phyloP scores from a whole-genome alignment of 495 filamentous ascomycete genomes.

The Penicillium argentinense region DNA sequence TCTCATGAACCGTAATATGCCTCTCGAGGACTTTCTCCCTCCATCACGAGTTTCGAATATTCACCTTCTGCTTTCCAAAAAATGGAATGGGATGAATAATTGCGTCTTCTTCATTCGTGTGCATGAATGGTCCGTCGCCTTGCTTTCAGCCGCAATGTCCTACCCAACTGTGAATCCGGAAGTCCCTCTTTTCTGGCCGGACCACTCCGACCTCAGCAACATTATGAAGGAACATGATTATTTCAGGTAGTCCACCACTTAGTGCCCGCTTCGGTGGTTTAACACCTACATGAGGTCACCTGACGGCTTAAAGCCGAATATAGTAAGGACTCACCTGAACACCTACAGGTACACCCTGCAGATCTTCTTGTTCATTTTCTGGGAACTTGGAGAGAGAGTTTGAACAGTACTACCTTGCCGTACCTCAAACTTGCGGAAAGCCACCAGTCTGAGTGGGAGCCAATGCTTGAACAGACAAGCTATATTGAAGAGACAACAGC shows the following conservation, averaged over 20 bases:
- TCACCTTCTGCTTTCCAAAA: conserved; percentile 47
- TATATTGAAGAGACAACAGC: neutral
- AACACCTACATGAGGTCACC: conserved; percentile 8
- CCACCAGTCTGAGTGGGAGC: neutral
- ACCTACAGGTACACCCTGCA: conserved; percentile 4
- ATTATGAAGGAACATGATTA: conserved; percentile 32
- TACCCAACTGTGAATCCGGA: conserved; percentile 44
- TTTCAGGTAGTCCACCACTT: conserved; percentile 2
- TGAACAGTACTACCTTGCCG: neutral
- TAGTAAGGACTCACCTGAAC: neutral
- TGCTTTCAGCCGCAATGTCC: conserved; percentile 45
- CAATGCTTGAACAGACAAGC: neutral
- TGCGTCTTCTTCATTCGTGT: conserved; percentile 54
- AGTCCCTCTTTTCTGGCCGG: conserved; percentile 30
- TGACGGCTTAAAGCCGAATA: conserved; percentile 1
- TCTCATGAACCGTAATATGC: conserved; percentile 52
- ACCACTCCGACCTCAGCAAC: conserved; percentile 36
- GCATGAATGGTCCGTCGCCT: conserved; percentile 46
- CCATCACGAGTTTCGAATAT: conserved; percentile 43
- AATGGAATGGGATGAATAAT: conserved; percentile 58
- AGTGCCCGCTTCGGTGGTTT: conserved; percentile 11
- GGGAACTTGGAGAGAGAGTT: neutral
- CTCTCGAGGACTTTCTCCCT: conserved; percentile 52
- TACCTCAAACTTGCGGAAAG: conserved; percentile 1
- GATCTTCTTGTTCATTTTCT: conserved; percentile 15